Evolutionary conservation across 768 basidiomycete species (phyloP).

Genomic region (Calocera cornea): DNA sequence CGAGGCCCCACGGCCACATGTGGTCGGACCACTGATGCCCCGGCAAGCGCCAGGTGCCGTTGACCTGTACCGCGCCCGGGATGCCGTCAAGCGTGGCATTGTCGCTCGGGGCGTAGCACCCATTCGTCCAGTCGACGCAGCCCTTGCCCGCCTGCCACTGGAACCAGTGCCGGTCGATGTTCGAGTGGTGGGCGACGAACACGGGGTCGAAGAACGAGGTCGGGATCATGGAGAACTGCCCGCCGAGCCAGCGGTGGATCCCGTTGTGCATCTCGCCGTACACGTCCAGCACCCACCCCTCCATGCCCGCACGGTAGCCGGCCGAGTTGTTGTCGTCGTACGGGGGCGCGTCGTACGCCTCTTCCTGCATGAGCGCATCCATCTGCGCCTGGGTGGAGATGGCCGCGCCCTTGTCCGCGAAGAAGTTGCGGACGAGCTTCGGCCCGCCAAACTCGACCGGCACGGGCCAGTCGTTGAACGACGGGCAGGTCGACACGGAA

Average conservation of each 20-base stretch:
- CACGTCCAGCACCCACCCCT: neutral
- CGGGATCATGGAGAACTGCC: neutral
- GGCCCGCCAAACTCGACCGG: constrained; percentile 3
- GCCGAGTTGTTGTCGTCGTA: neutral
- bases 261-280: constrained; percentile 3
- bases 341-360: neutral
- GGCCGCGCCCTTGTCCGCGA: neutral
- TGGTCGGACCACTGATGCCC: constrained; percentile 1
- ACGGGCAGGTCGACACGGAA: neutral
- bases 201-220: constrained; percentile 1
- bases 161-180: constrained; percentile 1
- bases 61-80: neutral
- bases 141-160: neutral
- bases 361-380: neutral
- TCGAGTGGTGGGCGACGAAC: neutral
- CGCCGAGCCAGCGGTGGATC: neutral
- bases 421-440: neutral
- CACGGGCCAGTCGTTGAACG: neutral
- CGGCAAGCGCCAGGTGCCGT: neutral
- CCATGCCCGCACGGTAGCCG: neutral
- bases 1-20: constrained; percentile 3
- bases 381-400: constrained; percentile 4
- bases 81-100: neutral
- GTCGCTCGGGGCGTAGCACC: neutral
- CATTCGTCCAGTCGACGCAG: neutral